These are phyloP conservation scores for Trametes sp. DNA, from an alignment of 1,284 basidiomycete species.

Conservation along the genomic window DNA sequence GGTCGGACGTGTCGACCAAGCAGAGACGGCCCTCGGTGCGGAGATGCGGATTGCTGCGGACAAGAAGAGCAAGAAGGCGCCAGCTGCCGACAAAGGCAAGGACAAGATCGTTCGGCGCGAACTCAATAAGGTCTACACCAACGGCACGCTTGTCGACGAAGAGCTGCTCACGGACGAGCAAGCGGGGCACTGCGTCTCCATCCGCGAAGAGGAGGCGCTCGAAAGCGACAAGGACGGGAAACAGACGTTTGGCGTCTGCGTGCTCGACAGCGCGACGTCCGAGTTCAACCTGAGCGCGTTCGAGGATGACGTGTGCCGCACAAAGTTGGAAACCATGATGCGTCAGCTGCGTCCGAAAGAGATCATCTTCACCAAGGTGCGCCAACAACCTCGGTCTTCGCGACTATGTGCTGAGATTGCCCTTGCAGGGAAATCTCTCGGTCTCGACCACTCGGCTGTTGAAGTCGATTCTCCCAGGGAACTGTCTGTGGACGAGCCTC, in stretches of 20 bases:
- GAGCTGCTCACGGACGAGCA: slow-evolving; percentile 92
- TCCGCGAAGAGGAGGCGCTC: slow-evolving; percentile 71
- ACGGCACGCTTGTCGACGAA: slow-evolving; percentile 95
- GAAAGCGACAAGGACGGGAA: slow-evolving; percentile 51
- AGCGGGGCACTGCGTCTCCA: slow-evolving; percentile 93
- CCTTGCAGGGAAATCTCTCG: slow-evolving; percentile 78
- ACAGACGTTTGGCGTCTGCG: slow-evolving; percentile 87
- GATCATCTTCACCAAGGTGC: slow-evolving; percentile 89
- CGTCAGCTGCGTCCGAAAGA: slow-evolving; percentile 95
- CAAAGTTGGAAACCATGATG: slow-evolving; percentile 93
- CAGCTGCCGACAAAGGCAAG: slow-evolving; percentile 55
- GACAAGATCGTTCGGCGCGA: slow-evolving; percentile 89
- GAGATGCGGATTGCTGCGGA: slow-evolving; percentile 83
- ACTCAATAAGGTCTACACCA: slow-evolving; percentile 95
- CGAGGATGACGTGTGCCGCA: slow-evolving; percentile 92
- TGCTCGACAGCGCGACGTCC: slow-evolving; percentile 96
- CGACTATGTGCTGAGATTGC: background rate
- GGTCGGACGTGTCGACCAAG: slow-evolving; percentile 96
- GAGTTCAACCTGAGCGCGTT: slow-evolving; percentile 94
- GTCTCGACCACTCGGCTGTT: slow-evolving; percentile 83
- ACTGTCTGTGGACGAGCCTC: slow-evolving; percentile 89
- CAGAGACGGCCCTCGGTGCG: slow-evolving; percentile 89
- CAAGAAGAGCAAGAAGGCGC: slow-evolving; percentile 61
- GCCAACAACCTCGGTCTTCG: slow-evolving; percentile 1
- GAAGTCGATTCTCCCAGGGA: slow-evolving; percentile 78